phyloP scores from a whole-genome alignment of 495 filamentous ascomycete species.

The Aspergillus ostianus region DNA sequence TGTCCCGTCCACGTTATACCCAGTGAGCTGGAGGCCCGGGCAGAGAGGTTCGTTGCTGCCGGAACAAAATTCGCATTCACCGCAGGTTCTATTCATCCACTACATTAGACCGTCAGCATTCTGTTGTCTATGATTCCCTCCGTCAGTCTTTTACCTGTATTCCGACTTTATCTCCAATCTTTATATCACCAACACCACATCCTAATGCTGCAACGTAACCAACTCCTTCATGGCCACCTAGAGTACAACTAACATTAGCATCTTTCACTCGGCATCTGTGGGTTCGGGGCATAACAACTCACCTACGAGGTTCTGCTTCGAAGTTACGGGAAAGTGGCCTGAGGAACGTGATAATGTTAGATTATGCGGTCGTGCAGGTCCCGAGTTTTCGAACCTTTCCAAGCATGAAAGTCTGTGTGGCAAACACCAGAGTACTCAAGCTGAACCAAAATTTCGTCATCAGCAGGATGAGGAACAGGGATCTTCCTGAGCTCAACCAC shows the following conservation, averaged over 20 bases:
- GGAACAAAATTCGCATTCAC: conserved; percentile 15
- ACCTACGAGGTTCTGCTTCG: conserved; percentile 8
- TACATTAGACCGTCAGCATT: neutral
- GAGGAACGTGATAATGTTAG: neutral
- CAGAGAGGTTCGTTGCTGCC: conserved; percentile 11
- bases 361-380: too few species aligned
- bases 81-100: conserved; percentile 15
- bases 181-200: neutral
- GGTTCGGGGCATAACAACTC: neutral
- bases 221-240: conserved; percentile 12
- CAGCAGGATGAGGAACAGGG: conserved; percentile 4
- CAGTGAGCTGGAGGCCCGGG: conserved; percentile 7
- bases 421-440: conserved; percentile 15
- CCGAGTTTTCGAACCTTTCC: conserved; percentile 6
- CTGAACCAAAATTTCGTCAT: conserved; percentile 12
- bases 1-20: conserved; percentile 20
- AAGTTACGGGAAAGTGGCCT: conserved; percentile 8
- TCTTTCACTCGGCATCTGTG: too few species aligned
- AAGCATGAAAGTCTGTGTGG: conserved; percentile 10
- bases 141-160: conserved; percentile 6
- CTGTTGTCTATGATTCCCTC: neutral
- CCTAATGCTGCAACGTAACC: conserved; percentile 5
- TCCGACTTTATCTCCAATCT: conserved; percentile 9
- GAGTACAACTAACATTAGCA: neutral
- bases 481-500: conserved; percentile 2